Percentiles rank a stretch among this genome's conserved stretches.
Evolutionary conservation across 208 protist species (phyloP).

Genomic region (Leishmania lainsoni): DNA sequence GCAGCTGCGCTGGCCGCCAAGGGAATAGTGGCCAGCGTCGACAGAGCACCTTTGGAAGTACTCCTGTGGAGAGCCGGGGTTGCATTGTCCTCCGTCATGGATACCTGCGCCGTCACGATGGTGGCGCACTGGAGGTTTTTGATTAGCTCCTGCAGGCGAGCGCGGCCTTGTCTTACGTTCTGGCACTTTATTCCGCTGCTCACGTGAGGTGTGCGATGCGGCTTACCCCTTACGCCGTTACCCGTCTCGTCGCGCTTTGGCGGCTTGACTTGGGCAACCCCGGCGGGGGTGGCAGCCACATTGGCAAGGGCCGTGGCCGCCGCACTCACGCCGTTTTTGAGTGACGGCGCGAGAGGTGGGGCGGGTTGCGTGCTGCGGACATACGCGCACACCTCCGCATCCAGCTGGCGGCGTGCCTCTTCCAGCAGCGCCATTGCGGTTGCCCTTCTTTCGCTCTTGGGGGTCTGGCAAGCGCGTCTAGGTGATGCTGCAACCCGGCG

Average conservation of each 20-base stretch:
- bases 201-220: not conserved
- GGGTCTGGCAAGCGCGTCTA: not conserved
- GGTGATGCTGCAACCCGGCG: not conserved
- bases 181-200: not conserved
- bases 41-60: not conserved
- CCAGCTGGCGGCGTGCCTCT: conserved; percentile 29
- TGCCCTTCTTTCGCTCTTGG: not conserved
- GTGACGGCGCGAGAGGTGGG: conserved; percentile 34
- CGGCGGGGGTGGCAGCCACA: not conserved
- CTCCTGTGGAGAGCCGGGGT: not conserved
- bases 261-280: not conserved
- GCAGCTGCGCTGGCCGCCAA: not conserved
- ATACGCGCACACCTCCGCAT: conserved; percentile 17
- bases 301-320: not conserved
- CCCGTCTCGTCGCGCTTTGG: not conserved
- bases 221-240: not conserved
- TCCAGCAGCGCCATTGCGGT: conserved; percentile 25
- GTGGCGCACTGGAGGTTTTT: conserved; percentile 29
- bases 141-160: conserved; percentile 12
- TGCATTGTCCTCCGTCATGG: not conserved
- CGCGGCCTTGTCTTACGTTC: conserved; percentile 21
- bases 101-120: conserved; percentile 16
- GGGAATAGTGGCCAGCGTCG: not conserved
- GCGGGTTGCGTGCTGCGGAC: conserved; percentile 19
- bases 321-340: conserved; percentile 36